Evolutionary conservation across 1,284 basidiomycete genomes (phyloP).

Genomic region (Peniophora sp.): DNA sequence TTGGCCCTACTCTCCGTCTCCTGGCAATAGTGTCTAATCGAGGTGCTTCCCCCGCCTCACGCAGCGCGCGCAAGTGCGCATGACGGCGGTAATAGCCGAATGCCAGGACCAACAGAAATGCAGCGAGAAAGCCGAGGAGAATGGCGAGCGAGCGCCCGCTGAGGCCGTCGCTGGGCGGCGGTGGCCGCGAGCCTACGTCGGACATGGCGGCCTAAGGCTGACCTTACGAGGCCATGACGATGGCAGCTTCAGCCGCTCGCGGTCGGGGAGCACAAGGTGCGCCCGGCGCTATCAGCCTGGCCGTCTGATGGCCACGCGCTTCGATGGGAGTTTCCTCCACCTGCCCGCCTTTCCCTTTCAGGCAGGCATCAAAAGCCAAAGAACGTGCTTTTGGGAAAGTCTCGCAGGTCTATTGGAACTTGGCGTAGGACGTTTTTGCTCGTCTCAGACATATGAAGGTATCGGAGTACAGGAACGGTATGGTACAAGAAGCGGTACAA

Average conservation of each 20-base stretch:
- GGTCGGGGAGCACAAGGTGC: not conserved
- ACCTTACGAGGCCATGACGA: not conserved
- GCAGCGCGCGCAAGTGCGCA: not conserved
- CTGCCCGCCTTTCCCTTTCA: not conserved
- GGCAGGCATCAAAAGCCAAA: too few species aligned
- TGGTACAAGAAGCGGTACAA: too few species aligned
- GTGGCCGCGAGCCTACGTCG: too few species aligned
- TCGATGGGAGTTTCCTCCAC: not conserved
- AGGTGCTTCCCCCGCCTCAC: not conserved
- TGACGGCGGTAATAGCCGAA: not conserved
- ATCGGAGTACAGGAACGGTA: too few species aligned
- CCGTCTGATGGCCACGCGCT: not conserved
- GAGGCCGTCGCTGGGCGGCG: not conserved
- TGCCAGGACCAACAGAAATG: conserved; percentile 4
- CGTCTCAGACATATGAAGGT: too few species aligned
- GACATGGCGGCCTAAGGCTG: not conserved
- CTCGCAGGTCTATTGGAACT: too few species aligned
- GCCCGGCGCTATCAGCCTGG: not conserved
- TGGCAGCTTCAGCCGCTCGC: not conserved
- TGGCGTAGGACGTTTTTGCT: too few species aligned
- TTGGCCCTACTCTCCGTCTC: not conserved
- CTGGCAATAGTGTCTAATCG: not conserved
- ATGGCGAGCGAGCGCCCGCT: conserved; percentile 6
- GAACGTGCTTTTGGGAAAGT: too few species aligned
- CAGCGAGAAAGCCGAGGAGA: conserved; percentile 5